phyloP scores from a whole-genome alignment of 768 basidiomycete species.

The Suillus clintonianus region DNA sequence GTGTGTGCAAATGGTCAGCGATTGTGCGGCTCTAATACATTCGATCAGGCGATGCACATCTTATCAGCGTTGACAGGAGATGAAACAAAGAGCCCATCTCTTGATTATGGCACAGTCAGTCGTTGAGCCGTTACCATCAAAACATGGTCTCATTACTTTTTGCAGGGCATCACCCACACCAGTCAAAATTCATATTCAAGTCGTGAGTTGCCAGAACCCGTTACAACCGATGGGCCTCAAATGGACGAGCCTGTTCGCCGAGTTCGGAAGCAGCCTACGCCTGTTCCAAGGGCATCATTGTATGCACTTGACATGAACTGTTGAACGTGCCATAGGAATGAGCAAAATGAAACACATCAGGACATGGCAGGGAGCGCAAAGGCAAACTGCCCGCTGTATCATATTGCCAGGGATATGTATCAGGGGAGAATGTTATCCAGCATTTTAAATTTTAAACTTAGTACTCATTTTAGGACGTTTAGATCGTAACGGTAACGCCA shows the following conservation, averaged over 20 bases:
- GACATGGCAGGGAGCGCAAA: not conserved
- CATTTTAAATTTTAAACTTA: not conserved
- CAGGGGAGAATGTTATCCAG: not conserved
- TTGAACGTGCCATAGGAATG: not conserved
- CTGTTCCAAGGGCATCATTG: not conserved
- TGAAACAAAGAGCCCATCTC: not conserved
- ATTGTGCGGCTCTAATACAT: not conserved
- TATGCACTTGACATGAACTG: not conserved
- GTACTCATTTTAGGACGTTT: not conserved
- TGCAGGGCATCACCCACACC: not conserved
- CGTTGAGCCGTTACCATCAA: not conserved
- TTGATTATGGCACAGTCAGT: slow-evolving; percentile 7
- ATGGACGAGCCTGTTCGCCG: not conserved
- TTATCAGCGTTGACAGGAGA: slow-evolving; percentile 2
- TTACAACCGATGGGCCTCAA: not conserved
- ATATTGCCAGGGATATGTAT: not conserved
- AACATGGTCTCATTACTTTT: not conserved
- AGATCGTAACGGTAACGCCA: not conserved
- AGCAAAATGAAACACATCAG: not conserved
- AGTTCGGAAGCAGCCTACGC: not conserved
- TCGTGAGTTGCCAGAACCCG: not conserved
- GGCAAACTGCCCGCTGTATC: not conserved
- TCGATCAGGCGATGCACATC: not conserved
- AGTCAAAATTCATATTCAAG: slow-evolving; percentile 1
- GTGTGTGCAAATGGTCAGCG: slow-evolving; percentile 7